These are phyloP conservation scores for Suhomyces chickasaworum DNA, from an alignment of 1,139 yeast species.

Conservation along the genomic window DNA sequence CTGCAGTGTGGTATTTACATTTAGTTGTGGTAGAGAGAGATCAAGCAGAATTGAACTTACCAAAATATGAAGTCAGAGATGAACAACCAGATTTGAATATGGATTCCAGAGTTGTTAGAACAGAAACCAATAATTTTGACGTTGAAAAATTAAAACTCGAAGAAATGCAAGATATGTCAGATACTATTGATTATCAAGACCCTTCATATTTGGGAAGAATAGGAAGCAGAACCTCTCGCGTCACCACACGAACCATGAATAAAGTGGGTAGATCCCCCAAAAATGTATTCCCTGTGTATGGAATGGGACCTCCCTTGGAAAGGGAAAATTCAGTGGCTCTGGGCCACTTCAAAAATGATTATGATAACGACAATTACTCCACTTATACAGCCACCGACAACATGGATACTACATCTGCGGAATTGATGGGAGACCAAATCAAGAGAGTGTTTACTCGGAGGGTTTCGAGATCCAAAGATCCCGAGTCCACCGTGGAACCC, in stretches of 20 bases:
- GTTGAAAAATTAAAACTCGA: neutral
- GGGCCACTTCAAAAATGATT: conserved; percentile 20
- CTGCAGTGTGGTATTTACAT: conserved; percentile 70
- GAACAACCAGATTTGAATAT: conserved; percentile 76
- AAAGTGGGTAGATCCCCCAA: conserved; percentile 55
- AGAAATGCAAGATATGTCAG: neutral
- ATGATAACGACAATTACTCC: conserved; percentile 9
- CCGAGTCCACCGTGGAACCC: conserved; percentile 10
- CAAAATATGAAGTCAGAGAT: conserved; percentile 68
- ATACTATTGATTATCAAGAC: neutral
- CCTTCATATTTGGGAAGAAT: conserved; percentile 3
- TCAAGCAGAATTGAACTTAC: conserved; percentile 58
- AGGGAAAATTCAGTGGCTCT: conserved; percentile 61
- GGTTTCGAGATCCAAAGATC: conserved; percentile 4
- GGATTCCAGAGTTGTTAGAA: conserved; percentile 69
- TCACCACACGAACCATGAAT: conserved; percentile 10
- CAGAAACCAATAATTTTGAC: neutral
- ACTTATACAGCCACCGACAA: conserved; percentile 8
- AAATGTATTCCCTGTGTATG: conserved; percentile 77
- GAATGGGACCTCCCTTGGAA: conserved; percentile 66
- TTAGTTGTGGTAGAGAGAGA: conserved; percentile 70
- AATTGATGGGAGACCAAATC: conserved; percentile 34
- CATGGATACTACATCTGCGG: conserved; percentile 23
- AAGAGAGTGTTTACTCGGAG: conserved; percentile 24
- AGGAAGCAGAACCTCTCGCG: conserved; percentile 11